Base-by-base conservation (phyloP, 495 filamentous ascomycete species). In the Tuber indicum region DNA sequence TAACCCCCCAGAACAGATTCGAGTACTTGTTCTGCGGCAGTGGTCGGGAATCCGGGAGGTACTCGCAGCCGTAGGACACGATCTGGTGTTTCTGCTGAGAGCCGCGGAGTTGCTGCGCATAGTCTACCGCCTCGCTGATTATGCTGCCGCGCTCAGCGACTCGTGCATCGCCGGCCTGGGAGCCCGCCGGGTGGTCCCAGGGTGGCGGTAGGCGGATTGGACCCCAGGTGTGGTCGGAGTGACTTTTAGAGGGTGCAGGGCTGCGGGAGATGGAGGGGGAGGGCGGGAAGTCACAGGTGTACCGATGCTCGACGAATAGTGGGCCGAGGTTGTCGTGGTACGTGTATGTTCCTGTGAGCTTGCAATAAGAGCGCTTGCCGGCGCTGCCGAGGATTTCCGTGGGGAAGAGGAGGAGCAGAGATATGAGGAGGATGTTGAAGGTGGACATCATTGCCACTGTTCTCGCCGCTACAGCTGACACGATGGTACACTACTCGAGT, bases 211-310 rank as follows among this genome's bases (percentile, higher is more conserved):
- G 70, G 43, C 58, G 75, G 75, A 81, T 72, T 19, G 78, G 75
- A 36, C 58, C 58, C 58, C 58, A 36, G 26, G 26, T 36, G 58
- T 26, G 45, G 1, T 72, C 70, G 76, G 16, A 43, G 47, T 16
- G 3, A 47, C 2, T 26, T 72, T 36, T 72, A 3, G 52, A 10
- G 14, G 49, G 47, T 42, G 44, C 58, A 46, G 16, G 36, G 79
- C 58, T 0, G 45, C 14, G 6, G 45, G 75, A 32, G 44, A 72
- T n/a, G 86, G 87, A 75, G 83, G 84, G 77, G 86, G 87, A 71
- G 87, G 87, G 81, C 74, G 85, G 86, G 78, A 81, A 77, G 52
- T 75, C 88, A 75, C 82, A 83, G 66, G 73, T 3, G 52, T 83
- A 83, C 49, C 73, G 73, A 43, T 83, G 74, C 75, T 83, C 82